Evolutionary conservation across 176 grass and related monocot genomes (phyloP), one percentile per base, ranked within the genome.

Genomic region (Carex pumila): DNA sequence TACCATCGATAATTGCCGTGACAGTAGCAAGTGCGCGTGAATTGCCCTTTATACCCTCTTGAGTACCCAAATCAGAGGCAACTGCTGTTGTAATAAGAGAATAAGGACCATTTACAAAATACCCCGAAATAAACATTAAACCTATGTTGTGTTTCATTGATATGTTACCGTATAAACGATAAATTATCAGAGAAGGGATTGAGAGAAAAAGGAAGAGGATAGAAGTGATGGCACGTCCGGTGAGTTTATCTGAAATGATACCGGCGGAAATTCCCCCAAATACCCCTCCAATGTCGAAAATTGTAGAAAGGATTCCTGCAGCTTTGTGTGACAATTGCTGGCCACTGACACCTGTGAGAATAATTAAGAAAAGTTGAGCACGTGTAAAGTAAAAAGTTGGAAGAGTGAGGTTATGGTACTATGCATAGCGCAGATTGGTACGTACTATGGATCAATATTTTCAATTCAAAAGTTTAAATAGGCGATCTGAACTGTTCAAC

Each of bases 81-180:
- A 98, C 95, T 9, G 92, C 95, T 3, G 95, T 95, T 55, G 95
- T 98, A 80, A 98, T 98, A n/a, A 98, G 92, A 21, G 95, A 95
- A 69, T 98, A 98, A 21, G 95, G 95, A 55, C 91, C 95, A 22
- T 98, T 98, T 53, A 98, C 95, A 61, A 98, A 95, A 81, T 85
- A 98, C 22, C 95, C 95, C 1, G 95, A 90, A 49, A 98, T 69
- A 74, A 98, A 92, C 95, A 98, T 98, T 84, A 98, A 81, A 31
- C 29, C 76, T 79, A 98, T 84, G 85, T 93, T 95, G 88, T 91
- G 85, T 41, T 83, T 66, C 89, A 93, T 93, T 72, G 95, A 95
- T 86, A 95, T 86, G 85, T 85, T 86, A 84, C 95, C 92, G 13
- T 92, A 95, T 71, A 76, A 69, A 83, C 95, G 88, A 72, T 98